Evolutionary conservation across 2,329 filamentous ascomycete genomes (phyloP).

Genomic region (Myotisia sp.): DNA sequence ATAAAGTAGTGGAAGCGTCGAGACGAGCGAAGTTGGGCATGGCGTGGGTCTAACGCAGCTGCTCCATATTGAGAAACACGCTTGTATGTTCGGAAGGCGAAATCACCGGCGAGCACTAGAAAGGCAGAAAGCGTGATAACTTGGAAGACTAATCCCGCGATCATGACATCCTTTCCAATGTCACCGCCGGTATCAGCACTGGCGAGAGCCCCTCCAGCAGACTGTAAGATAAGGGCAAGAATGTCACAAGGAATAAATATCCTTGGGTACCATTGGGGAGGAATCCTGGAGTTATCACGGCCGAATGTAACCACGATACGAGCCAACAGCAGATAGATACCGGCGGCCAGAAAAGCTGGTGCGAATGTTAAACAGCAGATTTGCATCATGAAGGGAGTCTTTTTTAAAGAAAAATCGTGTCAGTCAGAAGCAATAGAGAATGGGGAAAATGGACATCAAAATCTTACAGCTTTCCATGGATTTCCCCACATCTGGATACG

Average conservation of each 20-base stretch:
- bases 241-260: slow-evolving; percentile 51
- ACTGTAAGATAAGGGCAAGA: slow-evolving; percentile 46
- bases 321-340: slow-evolving; percentile 47
- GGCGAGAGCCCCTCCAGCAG: slow-evolving; percentile 44
- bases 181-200: slow-evolving; percentile 27
- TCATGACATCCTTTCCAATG: slow-evolving; percentile 25
- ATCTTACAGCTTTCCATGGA: slow-evolving; percentile 19
- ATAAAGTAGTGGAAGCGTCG: slow-evolving; percentile 23
- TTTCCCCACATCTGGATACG: slow-evolving; percentile 43
- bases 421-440: neutral
- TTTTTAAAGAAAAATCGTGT: neutral
- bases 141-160: slow-evolving; percentile 31
- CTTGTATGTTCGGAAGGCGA: slow-evolving; percentile 13
- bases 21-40: slow-evolving; percentile 17
- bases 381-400: slow-evolving; percentile 20
- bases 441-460: neutral
- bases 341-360: slow-evolving; percentile 50
- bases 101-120: slow-evolving; percentile 19
- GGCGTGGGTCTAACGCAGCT: slow-evolving; percentile 7
- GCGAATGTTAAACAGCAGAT: slow-evolving; percentile 46
- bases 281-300: slow-evolving; percentile 21
- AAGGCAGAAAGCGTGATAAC: slow-evolving; percentile 27
- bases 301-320: slow-evolving; percentile 26
- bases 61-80: slow-evolving; percentile 4
- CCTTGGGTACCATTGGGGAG: slow-evolving; percentile 21